These are phyloP conservation scores for Sugiyamaella marilandica DNA, from an alignment of 805 yeast genomes.

Conservation along the genomic window DNA sequence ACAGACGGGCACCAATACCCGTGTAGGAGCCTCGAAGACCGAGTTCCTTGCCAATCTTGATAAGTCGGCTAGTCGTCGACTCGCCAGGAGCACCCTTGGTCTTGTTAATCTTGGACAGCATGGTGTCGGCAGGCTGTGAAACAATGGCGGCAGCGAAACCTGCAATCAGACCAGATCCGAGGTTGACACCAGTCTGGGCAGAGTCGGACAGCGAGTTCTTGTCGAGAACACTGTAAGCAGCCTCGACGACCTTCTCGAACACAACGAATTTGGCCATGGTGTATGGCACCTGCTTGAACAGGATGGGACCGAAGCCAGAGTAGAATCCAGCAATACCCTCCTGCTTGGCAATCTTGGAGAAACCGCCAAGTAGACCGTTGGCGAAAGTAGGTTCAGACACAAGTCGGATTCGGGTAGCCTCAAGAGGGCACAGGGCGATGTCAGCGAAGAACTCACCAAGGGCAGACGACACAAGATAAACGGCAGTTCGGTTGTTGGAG, in stretches of 20 bases:
- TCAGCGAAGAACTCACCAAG: conserved; percentile 84
- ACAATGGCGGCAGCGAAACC: conserved; percentile 85
- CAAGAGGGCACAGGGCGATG: conserved; percentile 73
- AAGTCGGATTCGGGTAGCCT: conserved; percentile 42
- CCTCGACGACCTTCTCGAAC: conserved; percentile 74
- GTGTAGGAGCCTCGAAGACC: conserved; percentile 82
- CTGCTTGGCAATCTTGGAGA: conserved; percentile 51
- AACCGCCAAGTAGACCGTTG: conserved; percentile 7
- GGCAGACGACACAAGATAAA: conserved; percentile 71
- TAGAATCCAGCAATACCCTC: conserved; percentile 76
- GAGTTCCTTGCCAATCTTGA: conserved; percentile 60
- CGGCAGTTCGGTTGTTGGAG: conserved; percentile 52
- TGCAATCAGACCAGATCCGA: conserved; percentile 81
- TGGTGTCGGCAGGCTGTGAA: conserved; percentile 87
- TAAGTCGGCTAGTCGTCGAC: conserved; percentile 51
- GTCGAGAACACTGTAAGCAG: conserved; percentile 59
- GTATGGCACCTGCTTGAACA: conserved; percentile 86
- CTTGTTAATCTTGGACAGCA: conserved; percentile 76
- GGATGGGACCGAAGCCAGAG: conserved; percentile 73
- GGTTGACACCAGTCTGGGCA: conserved; percentile 79
- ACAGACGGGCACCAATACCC: conserved; percentile 79
- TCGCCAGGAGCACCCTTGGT: conserved; percentile 53
- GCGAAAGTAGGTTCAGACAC: conserved; percentile 5
- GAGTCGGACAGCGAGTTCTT: conserved; percentile 57
- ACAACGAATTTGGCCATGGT: conserved; percentile 86